Evolutionary conservation across 2,329 filamentous ascomycete species (phyloP).

Genomic region (Lachnum nothofagi): DNA sequence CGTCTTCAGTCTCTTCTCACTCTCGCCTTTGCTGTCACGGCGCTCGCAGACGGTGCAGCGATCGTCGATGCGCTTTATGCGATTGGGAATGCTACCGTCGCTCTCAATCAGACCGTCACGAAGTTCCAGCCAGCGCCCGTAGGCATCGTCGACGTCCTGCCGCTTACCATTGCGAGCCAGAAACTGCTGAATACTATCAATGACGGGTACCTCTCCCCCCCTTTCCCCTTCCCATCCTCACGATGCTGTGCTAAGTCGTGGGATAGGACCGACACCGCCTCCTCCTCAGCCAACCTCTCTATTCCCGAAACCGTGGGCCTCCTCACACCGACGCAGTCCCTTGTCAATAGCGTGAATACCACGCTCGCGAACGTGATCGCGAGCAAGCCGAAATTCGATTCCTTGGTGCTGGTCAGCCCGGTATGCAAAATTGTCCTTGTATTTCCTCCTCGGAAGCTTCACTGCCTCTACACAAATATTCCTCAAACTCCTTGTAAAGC

Average conservation of each 20-base stretch:
- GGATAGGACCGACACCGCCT: conserved; percentile 35
- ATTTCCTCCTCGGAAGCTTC: too few species aligned
- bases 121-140: conserved; percentile 9
- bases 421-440: too few species aligned
- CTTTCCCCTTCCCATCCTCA: too few species aligned
- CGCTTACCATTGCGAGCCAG: conserved; percentile 38
- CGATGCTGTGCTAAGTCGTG: too few species aligned
- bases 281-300: conserved; percentile 35
- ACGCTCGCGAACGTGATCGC: conserved; percentile 14
- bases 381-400: conserved; percentile 42
- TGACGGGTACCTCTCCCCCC: too few species aligned
- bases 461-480: too few species aligned
- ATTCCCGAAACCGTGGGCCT: conserved; percentile 34
- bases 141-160: conserved; percentile 19
- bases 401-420: conserved; percentile 37
- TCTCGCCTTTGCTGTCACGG: conserved; percentile 14
- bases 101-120: conserved; percentile 20
- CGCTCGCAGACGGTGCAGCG: conserved; percentile 22
- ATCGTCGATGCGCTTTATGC: conserved; percentile 22
- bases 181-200: conserved; percentile 38
- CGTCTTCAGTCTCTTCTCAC: conserved; percentile 14
- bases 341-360: conserved; percentile 5
- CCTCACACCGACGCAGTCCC: conserved; percentile 32
- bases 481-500: too few species aligned
- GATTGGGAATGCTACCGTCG: conserved; percentile 19